Evolutionary conservation across 2,329 filamentous ascomycete genomes (phyloP).

Genomic region (Epicoccum sorghinum): DNA sequence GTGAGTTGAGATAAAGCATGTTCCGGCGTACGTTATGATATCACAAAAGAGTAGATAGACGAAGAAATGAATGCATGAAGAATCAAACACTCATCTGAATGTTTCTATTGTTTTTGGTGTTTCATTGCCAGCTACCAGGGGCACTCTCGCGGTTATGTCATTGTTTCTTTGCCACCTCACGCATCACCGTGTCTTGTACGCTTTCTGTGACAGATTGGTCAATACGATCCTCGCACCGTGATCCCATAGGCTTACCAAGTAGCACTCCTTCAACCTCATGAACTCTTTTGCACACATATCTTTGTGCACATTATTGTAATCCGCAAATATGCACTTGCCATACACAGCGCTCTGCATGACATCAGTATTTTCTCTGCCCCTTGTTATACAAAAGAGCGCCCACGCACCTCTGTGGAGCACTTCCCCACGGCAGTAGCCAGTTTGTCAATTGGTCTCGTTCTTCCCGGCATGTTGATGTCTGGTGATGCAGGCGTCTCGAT

Average conservation of each 20-base stretch:
- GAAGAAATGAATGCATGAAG: constrained; percentile 21
- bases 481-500: constrained; percentile 13
- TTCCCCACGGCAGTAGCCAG: constrained; percentile 69
- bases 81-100: constrained; percentile 5
- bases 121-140: neutral
- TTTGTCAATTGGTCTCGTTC: constrained; percentile 70
- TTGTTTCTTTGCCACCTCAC: neutral
- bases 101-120: neutral
- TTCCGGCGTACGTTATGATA: constrained; percentile 16
- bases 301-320: constrained; percentile 89
- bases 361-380: constrained; percentile 6
- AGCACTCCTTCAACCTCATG: constrained; percentile 83
- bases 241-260: constrained; percentile 65
- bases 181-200: constrained; percentile 41
- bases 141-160: neutral
- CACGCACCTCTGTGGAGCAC: constrained; percentile 68
- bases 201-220: constrained; percentile 23
- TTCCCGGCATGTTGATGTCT: constrained; percentile 35
- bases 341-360: constrained; percentile 74
- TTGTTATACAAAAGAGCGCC: neutral
- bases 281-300: constrained; percentile 91
- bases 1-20: neutral
- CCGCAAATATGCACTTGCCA: constrained; percentile 86
- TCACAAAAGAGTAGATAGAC: constrained; percentile 22
- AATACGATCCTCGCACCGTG: neutral